Conservation (phyloP, 169 alveolate genomes). For the Plasmodium yoelii region DNA sequence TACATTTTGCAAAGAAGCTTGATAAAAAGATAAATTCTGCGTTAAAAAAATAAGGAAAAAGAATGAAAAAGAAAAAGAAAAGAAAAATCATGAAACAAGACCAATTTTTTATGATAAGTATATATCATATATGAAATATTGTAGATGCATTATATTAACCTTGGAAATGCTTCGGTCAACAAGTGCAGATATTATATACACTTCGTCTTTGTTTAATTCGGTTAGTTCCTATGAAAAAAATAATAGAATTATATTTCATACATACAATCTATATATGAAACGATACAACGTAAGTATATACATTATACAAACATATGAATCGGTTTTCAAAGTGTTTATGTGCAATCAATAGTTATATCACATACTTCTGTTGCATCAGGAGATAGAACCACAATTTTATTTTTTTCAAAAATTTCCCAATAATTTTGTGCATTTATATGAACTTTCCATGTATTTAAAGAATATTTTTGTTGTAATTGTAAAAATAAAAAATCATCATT, state of each 20-base stretch:
- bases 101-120: not conserved
- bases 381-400: constrained; percentile 79
- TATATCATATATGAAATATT: not conserved
- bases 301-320: no score
- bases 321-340: no score
- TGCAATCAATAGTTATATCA: not conserved
- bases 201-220: constrained; percentile 78
- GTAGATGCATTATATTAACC: constrained; percentile 9
- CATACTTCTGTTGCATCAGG: constrained; percentile 79
- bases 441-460: constrained; percentile 77
- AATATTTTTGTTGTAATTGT: constrained; percentile 72
- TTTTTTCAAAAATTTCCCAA: constrained; percentile 79
- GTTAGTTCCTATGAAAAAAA: constrained; percentile 60
- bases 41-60: no score
- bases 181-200: constrained; percentile 78
- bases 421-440: constrained; percentile 72
- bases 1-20: constrained; percentile 76
- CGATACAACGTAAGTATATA: no score
- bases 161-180: constrained; percentile 82
- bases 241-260: no score
- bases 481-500: constrained; percentile 40
- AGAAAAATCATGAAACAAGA: not conserved
- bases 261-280: no score
- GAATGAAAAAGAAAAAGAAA: no score
- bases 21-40: constrained; percentile 65